Percentiles rank a stretch among this genome's conserved stretches.
Evolutionary conservation across 148 eudicot genomes (phyloP).

Genomic region (Pouteria glomerata): DNA sequence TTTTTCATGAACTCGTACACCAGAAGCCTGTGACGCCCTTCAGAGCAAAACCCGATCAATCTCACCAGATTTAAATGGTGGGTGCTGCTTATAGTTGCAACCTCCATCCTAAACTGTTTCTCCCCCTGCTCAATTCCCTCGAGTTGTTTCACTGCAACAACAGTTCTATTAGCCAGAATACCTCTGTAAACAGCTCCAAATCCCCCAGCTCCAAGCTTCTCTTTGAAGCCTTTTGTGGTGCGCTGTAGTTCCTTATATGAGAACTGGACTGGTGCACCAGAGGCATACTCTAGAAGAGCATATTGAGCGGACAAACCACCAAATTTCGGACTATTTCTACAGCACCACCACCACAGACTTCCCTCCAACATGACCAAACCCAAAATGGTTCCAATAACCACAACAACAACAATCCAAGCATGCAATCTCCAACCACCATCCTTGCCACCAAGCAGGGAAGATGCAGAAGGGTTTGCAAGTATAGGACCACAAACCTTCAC

Average conservation of each 20-base stretch:
- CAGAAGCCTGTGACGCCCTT: too few relatives aligned
- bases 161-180: conserved; percentile 44
- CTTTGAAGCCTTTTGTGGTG: conserved; percentile 65
- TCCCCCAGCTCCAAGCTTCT: conserved; percentile 83
- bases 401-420: conserved; percentile 54
- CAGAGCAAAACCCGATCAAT: conserved; percentile 79
- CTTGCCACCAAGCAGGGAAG: conserved; percentile 6
- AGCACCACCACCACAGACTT: conserved; percentile 68
- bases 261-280: conserved; percentile 76
- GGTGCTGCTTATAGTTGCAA: conserved; percentile 77
- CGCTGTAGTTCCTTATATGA: conserved; percentile 59
- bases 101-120: conserved; percentile 86
- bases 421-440: conserved; percentile 18
- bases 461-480: conserved; percentile 46
- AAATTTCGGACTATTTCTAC: conserved; percentile 47
- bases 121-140: conserved; percentile 89
- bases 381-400: conserved; percentile 36
- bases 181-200: conserved; percentile 79
- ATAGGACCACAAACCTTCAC: conserved; percentile 63
- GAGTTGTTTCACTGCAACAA: conserved; percentile 71
- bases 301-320: conserved; percentile 52
- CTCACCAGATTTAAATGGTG: conserved; percentile 86
- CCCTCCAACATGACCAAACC: conserved; percentile 38
- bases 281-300: conserved; percentile 80
- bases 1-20: conserved; percentile 86